Evolutionary conservation across 352 stramenopile species (phyloP).

Genomic region (Globisporangium radiosum): DNA sequence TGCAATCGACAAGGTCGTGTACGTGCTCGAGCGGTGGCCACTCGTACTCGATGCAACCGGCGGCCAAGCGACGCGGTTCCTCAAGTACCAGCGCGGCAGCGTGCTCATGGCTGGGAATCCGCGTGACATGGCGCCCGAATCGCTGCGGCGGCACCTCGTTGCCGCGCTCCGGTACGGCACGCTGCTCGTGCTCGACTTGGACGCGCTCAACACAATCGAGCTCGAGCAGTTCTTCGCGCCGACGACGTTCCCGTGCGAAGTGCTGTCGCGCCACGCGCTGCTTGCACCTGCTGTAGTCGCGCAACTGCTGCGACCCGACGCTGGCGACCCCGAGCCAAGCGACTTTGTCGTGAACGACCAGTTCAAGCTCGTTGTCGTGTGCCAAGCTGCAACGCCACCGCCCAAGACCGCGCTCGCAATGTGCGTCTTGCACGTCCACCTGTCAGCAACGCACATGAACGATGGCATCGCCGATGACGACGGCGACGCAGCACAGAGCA

Average conservation of each 20-base stretch:
- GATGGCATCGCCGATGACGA: constrained; percentile 8
- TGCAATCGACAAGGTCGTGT: constrained; percentile 80
- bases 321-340: constrained; percentile 42
- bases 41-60: constrained; percentile 77
- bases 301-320: constrained; percentile 30
- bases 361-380: constrained; percentile 84
- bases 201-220: constrained; percentile 50
- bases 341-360: constrained; percentile 80
- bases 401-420: constrained; percentile 52
- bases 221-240: constrained; percentile 76
- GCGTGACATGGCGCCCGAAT: constrained; percentile 54
- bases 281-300: constrained; percentile 56
- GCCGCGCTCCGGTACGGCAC: constrained; percentile 63
- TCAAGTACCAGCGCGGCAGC: constrained; percentile 86
- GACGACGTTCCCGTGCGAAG: constrained; percentile 57
- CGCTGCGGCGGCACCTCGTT: constrained; percentile 68
- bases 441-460: constrained; percentile 8
- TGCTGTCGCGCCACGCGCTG: constrained; percentile 63
- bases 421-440: constrained; percentile 52
- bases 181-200: constrained; percentile 75
- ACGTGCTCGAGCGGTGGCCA: constrained; percentile 82
- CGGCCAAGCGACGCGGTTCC: constrained; percentile 71
- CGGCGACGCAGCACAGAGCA: constrained; percentile 8
- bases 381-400: constrained; percentile 28
- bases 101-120: constrained; percentile 79